Conservation (phyloP, 176 grass and related monocot genomes). For the Aegilops umbellulata region DNA sequence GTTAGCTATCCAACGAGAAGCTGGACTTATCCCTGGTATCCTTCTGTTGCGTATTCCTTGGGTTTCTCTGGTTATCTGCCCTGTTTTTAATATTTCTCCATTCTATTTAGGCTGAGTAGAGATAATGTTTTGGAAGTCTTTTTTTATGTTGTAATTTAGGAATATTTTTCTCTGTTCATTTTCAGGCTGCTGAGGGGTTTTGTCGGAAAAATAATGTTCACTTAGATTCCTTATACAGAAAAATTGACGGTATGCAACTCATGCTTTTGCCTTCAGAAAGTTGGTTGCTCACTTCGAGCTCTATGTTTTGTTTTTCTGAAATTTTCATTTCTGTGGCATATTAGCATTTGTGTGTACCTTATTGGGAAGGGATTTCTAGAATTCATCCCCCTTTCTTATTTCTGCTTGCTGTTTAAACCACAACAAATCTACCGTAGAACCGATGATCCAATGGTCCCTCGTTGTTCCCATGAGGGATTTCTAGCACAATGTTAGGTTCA, state of each 20-base stretch:
- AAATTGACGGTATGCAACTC: constrained; percentile 58
- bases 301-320: background rate
- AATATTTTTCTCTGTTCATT: constrained; percentile 22
- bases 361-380: background rate
- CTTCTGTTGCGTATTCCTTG: constrained; percentile 21
- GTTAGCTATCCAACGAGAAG: constrained; percentile 41
- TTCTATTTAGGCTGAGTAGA: constrained; percentile 36
- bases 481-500: background rate
- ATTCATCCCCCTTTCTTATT: constrained; percentile 4
- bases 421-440: background rate
- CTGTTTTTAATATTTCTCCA: constrained; percentile 21
- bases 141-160: constrained; percentile 31
- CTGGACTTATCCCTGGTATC: background rate
- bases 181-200: constrained; percentile 53
- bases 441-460: background rate
- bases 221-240: constrained; percentile 58
- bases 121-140: background rate
- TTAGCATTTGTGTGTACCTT: background rate
- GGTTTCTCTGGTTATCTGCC: constrained; percentile 6
- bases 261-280: background rate
- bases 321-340: background rate
- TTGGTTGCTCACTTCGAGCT: constrained; percentile 6
- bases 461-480: background rate
- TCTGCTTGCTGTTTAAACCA: background rate
- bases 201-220: constrained; percentile 78